Base-by-base conservation (phyloP, 2,329 filamentous ascomycete species). In the Apiospora arundinis region DNA sequence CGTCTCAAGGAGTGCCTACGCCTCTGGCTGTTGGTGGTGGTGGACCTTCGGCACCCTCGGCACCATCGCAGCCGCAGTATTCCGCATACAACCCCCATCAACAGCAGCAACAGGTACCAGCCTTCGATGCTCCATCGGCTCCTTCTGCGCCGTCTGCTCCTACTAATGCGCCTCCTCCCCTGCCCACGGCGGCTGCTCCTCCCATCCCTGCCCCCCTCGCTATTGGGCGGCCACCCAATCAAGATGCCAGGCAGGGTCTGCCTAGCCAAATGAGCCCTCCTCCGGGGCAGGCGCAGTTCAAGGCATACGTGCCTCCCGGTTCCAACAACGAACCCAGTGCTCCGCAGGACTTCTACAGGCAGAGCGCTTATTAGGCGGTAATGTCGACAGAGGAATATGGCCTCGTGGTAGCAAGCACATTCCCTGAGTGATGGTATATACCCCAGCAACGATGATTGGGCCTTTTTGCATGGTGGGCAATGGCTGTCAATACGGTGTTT, bases 311-410 rank as follows among this genome's bases (percentile, higher is more conserved):
- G 2, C 88, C 88, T 4, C 86, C 83, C 72, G 70, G 74, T 72
- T 49, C 77, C 42, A 80, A 73, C 70, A 66, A 82, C 45, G 85
- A 82, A 12, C 84, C 85, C 1, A 87, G 84, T 72, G 87, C 85
- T 5, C 87, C 87, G 4, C 84, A 83, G 68, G 89, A 90, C 77
- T 91, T 88, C 76, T 91, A 91, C 76, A 82, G 88, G 67, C 85
- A 86, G 74, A 80, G 77, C 70, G 77, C 79, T 21, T 80, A 80
- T 70, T 81, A 73, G 56, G 37, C 52, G n/a, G 42, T 8, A 32
- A 45, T 23, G 18, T n/a, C 11, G 18, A n/a, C 8, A 32, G 28
- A 63, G 32, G 32, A n/a, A 8, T 37, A 60, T 37, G 56, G 18
- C n/a, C 56, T 63, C 32, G 12, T 63, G 18, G 32, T 32, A 63